Conservation (phyloP, 345 rosid genomes). For the Lumnitzera racemosa region DNA sequence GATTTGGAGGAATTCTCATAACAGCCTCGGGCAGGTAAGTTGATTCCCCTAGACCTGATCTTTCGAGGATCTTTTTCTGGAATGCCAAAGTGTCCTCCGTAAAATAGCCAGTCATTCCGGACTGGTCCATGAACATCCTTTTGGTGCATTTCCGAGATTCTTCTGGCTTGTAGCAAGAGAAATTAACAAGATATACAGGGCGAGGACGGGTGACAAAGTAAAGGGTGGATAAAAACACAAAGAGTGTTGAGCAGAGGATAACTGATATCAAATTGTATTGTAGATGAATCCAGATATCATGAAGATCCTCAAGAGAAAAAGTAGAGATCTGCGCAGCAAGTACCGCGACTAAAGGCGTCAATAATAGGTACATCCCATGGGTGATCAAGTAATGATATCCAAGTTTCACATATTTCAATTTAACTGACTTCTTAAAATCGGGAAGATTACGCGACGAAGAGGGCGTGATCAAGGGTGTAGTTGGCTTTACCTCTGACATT, state of each 20-base stretch:
- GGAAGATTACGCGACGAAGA: slow-evolving; percentile 10
- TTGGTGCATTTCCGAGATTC: slow-evolving; percentile 27
- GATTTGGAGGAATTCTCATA: slow-evolving; percentile 21
- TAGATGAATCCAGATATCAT: slow-evolving; percentile 11
- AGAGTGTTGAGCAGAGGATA: slow-evolving; percentile 11
- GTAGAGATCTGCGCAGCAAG: slow-evolving; percentile 13
- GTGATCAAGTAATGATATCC: slow-evolving; percentile 15
- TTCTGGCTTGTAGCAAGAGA: slow-evolving; percentile 29
- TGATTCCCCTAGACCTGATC: slow-evolving; percentile 26
- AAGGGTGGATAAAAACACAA: slow-evolving; percentile 10
- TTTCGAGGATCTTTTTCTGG: slow-evolving; percentile 23
- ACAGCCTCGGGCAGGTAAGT: slow-evolving; percentile 28
- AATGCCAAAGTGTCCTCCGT: slow-evolving; percentile 21
- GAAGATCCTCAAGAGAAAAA: slow-evolving; percentile 10
- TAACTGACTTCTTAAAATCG: slow-evolving; percentile 14
- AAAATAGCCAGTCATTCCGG: slow-evolving; percentile 16
- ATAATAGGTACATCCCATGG: slow-evolving; percentile 13
- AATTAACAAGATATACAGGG: slow-evolving; percentile 26
- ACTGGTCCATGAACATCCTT: slow-evolving; percentile 28
- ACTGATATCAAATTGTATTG: slow-evolving; percentile 12
- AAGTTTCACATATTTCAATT: slow-evolving; percentile 13
- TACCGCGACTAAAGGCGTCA: slow-evolving; percentile 6
- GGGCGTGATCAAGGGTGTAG: slow-evolving; percentile 4
- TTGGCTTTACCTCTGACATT: slow-evolving; percentile 9
- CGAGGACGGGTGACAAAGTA: slow-evolving; percentile 19